Percentiles rank a stretch among this genome's conserved stretches.
Conservation (phyloP, 805 yeast species). For the Wickerhamiella kurtzmanii region DNA sequence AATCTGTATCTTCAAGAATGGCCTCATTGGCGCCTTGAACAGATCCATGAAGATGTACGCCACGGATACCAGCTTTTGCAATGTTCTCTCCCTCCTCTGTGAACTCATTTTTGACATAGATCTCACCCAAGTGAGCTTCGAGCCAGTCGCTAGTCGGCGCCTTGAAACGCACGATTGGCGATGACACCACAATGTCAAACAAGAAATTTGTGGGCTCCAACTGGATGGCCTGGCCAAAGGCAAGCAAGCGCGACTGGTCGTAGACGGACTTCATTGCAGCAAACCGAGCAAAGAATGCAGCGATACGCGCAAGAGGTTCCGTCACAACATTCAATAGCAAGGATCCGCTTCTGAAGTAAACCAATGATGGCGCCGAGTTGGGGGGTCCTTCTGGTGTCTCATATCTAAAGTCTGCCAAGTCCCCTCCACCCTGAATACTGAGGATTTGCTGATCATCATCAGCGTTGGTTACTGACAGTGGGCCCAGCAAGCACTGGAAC, state of each 20-base stretch:
- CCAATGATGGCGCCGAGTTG: slow-evolving; percentile 30
- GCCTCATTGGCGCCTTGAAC: slow-evolving; percentile 34
- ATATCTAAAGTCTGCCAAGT: slow-evolving; percentile 68
- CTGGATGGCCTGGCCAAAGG: slow-evolving; percentile 66
- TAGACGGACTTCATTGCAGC: slow-evolving; percentile 78
- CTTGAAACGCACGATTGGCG: slow-evolving; percentile 66
- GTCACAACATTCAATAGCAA: slow-evolving; percentile 68
- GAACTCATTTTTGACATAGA: slow-evolving; percentile 55
- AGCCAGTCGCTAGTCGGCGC: slow-evolving; percentile 53
- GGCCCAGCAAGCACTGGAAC: slow-evolving; percentile 69
- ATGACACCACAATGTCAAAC: slow-evolving; percentile 56
- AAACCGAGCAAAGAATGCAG: slow-evolving; percentile 57
- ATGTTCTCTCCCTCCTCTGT: slow-evolving; percentile 27
- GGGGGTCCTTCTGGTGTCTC: slow-evolving; percentile 50
- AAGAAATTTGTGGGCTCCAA: slow-evolving; percentile 48
- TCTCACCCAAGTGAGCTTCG: slow-evolving; percentile 69
- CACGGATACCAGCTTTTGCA: slow-evolving; percentile 56
- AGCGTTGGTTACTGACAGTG: slow-evolving; percentile 52
- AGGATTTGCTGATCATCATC: slow-evolving; percentile 59
- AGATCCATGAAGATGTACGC: slow-evolving; percentile 54
- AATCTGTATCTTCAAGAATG: slow-evolving; percentile 26
- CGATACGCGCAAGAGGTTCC: slow-evolving; percentile 55
- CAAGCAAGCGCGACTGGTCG: slow-evolving; percentile 79
- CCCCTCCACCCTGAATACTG: slow-evolving; percentile 71
- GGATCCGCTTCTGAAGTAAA: slow-evolving; percentile 62